phyloP scores from a whole-genome alignment of 768 basidiomycete genomes.

The Pisolithus microcarpus region DNA sequence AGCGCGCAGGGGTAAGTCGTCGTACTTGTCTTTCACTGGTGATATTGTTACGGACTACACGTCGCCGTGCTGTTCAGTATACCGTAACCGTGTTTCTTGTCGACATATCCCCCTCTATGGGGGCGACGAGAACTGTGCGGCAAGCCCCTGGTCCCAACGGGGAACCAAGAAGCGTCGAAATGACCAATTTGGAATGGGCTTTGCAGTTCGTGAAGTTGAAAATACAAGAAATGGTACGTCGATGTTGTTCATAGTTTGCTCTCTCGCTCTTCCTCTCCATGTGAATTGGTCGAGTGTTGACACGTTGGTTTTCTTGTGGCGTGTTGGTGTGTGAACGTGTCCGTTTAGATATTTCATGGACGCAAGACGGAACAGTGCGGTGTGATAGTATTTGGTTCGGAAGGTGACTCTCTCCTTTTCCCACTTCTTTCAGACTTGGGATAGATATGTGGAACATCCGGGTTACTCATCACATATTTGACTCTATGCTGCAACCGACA shows the following conservation, averaged over 20 bases:
- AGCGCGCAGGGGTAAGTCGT: slow-evolving; percentile 62
- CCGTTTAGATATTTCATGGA: slow-evolving; percentile 72
- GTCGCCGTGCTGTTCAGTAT: slow-evolving; percentile 33
- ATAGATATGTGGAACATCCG: too few species aligned
- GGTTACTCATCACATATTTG: neutral
- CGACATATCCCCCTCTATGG: slow-evolving; percentile 87
- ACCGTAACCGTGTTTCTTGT: slow-evolving; percentile 86
- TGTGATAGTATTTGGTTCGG: slow-evolving; percentile 81
- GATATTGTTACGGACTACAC: slow-evolving; percentile 6
- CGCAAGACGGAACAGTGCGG: slow-evolving; percentile 93
- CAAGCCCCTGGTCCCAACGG: slow-evolving; percentile 47
- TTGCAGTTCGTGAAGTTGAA: slow-evolving; percentile 86
- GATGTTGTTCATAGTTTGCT: neutral
- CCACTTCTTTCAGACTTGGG: too few species aligned
- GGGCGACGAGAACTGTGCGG: slow-evolving; percentile 48
- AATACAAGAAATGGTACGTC: slow-evolving; percentile 78
- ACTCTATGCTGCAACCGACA: neutral
- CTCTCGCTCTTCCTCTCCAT: too few species aligned
- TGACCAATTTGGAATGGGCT: slow-evolving; percentile 74
- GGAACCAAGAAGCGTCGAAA: slow-evolving; percentile 44
- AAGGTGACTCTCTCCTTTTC: slow-evolving; percentile 36
- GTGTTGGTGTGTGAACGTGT: neutral
- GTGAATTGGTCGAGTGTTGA: too few species aligned
- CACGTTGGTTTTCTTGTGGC: too few species aligned
- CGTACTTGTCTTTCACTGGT: slow-evolving; percentile 15